These are phyloP conservation scores for Chrysosphaeria jannelii DNA, from an alignment of 2,329 filamentous ascomycete genomes.

Conservation along the genomic window DNA sequence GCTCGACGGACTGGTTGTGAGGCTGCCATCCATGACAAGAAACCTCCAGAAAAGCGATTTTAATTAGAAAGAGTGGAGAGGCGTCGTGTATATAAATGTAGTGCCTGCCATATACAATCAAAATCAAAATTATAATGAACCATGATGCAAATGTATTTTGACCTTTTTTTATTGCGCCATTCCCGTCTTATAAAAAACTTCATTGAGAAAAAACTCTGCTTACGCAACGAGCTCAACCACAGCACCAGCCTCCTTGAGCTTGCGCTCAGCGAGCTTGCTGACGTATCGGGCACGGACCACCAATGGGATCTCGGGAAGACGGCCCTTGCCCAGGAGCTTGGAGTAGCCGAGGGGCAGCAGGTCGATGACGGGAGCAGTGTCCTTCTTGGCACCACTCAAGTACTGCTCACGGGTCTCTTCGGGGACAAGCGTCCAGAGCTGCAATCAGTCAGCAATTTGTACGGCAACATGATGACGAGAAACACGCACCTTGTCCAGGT, in stretches of 20 bases:
- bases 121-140: too few species aligned
- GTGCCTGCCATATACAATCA: too few species aligned
- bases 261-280: slow-evolving; percentile 86
- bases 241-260: slow-evolving; percentile 95
- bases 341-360: slow-evolving; percentile 91
- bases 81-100: too few species aligned
- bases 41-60: slow-evolving; percentile 95
- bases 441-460: neutral
- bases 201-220: slow-evolving; percentile 6
- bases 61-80: too few species aligned
- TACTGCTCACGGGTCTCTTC: slow-evolving; percentile 81
- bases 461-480: too few species aligned
- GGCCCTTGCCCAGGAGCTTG: slow-evolving; percentile 96
- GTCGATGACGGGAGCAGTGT: slow-evolving; percentile 92
- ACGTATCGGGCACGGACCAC: slow-evolving; percentile 91
- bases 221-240: slow-evolving; percentile 88
- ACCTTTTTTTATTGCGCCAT: neutral
- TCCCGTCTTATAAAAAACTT: neutral
- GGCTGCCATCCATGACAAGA: slow-evolving; percentile 72
- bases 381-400: slow-evolving; percentile 45
- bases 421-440: slow-evolving; percentile 93
- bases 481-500: slow-evolving; percentile 63
- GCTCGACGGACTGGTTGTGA: slow-evolving; percentile 60
- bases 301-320: slow-evolving; percentile 72
- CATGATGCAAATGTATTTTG: neutral